A percentile compares a stretch with the other conserved stretches of the same genome.
These are phyloP conservation scores for button mushroom (Agaricus bisporus) DNA, from an alignment of 768 basidiomycete genomes.

Conservation along the genomic window DNA sequence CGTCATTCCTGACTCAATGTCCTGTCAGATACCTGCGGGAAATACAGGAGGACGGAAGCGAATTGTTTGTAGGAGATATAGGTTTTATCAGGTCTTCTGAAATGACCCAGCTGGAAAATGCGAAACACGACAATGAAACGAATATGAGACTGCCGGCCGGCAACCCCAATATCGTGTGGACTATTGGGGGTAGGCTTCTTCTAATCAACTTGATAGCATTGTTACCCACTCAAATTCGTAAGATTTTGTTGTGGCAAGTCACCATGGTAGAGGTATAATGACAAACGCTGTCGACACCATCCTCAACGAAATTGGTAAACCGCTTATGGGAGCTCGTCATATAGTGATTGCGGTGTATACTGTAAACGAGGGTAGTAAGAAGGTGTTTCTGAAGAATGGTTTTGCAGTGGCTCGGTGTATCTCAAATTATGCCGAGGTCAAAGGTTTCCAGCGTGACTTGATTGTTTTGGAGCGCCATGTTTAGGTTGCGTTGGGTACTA, in stretches of 20 bases:
- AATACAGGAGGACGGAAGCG: conserved; percentile 48
- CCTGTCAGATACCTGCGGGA: conserved; percentile 52
- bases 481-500: too few relatives aligned
- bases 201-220: neutral
- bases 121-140: conserved; percentile 20
- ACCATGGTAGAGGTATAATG: conserved; percentile 72
- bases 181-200: conserved; percentile 43
- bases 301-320: conserved; percentile 54
- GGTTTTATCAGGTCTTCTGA: conserved; percentile 26
- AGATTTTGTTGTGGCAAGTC: conserved; percentile 57
- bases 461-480: conserved; percentile 25
- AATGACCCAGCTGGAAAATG: conserved; percentile 12
- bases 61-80: conserved; percentile 48
- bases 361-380: conserved; percentile 54
- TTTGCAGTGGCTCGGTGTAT: conserved; percentile 37
- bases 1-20: conserved; percentile 32
- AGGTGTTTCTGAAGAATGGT: conserved; percentile 65
- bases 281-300: conserved; percentile 51
- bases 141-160: conserved; percentile 38
- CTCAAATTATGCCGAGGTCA: conserved; percentile 29
- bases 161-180: conserved; percentile 55
- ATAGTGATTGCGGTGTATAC: conserved; percentile 39
- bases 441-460: conserved; percentile 30
- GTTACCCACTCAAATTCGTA: neutral
- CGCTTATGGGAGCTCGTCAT: conserved; percentile 50